These are phyloP conservation scores for Teunomyces stri DNA, from an alignment of 805 yeast genomes.

Conservation along the genomic window DNA sequence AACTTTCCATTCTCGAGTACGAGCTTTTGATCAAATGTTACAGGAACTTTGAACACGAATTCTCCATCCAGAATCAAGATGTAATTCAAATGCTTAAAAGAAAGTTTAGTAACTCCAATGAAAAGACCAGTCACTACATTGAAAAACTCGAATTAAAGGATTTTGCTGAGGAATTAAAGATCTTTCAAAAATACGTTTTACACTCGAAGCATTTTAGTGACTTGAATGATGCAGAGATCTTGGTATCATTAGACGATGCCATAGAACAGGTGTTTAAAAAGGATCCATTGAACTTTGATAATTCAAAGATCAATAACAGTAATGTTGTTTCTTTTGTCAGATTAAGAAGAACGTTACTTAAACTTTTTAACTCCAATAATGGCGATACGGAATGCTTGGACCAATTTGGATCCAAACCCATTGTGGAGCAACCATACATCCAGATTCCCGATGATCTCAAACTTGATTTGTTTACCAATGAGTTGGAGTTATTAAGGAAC, in stretches of 20 bases:
- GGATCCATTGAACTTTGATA: slow-evolving; percentile 1
- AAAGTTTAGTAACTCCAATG: not conserved
- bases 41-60: slow-evolving; percentile 2
- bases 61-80: not conserved
- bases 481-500: slow-evolving; percentile 17
- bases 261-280: slow-evolving; percentile 4
- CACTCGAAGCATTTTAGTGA: slow-evolving; percentile 3
- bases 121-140: not conserved
- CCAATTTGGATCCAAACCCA: slow-evolving; percentile 1
- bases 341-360: slow-evolving; percentile 3
- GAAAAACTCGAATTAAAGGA: slow-evolving; percentile 15
- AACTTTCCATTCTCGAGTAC: not conserved
- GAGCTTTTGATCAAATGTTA: not conserved
- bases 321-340: slow-evolving; percentile 5
- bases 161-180: slow-evolving; percentile 16
- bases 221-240: slow-evolving; percentile 11
- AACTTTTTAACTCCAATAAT: slow-evolving; percentile 7
- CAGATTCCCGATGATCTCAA: slow-evolving; percentile 21
- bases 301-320: not conserved
- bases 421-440: slow-evolving; percentile 4
- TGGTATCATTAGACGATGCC: slow-evolving; percentile 3
- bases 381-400: slow-evolving; percentile 9
- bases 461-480: slow-evolving; percentile 14
- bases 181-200: slow-evolving; percentile 10
- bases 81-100: not conserved